Percentiles rank a stretch among this genome's conserved stretches.
Conservation (phyloP, 2,329 filamentous ascomycete species). For the Arthrobotrys megalospora region DNA sequence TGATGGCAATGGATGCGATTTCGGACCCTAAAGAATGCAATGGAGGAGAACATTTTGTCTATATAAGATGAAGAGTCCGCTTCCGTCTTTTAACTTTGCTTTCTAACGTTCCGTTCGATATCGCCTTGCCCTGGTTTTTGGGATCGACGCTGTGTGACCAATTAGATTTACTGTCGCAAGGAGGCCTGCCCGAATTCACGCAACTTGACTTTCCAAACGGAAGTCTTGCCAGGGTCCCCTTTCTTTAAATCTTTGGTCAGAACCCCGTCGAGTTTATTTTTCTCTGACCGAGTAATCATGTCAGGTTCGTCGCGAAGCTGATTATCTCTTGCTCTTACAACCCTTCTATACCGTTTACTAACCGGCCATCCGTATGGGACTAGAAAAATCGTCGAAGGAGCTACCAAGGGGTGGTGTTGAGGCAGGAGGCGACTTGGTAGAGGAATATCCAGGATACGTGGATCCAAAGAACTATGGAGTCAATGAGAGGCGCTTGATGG, state of each 20-base stretch:
- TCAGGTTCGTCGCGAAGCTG: constrained; percentile 47
- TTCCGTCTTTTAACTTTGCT: constrained; percentile 39
- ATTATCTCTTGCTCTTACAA: background rate
- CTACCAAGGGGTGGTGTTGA: constrained; percentile 45
- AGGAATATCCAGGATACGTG: constrained; percentile 55
- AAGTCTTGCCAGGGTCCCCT: constrained; percentile 51
- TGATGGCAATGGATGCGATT: constrained; percentile 19
- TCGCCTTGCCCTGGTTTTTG: constrained; percentile 57
- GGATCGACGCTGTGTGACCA: constrained; percentile 54
- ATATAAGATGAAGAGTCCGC: constrained; percentile 38
- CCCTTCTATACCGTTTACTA: background rate
- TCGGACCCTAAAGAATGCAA: constrained; percentile 6
- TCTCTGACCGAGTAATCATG: constrained; percentile 35
- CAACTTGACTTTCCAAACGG: constrained; percentile 48
- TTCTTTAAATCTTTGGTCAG: constrained; percentile 50
- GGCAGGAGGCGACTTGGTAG: constrained; percentile 44
- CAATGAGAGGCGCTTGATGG: constrained; percentile 75
- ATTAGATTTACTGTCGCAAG: constrained; percentile 54
- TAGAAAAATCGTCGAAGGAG: constrained; percentile 52
- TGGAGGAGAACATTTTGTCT: constrained; percentile 13
- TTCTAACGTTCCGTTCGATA: constrained; percentile 41
- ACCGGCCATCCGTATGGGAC: constrained; percentile 10
- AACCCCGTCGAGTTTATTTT: constrained; percentile 36
- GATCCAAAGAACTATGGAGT: constrained; percentile 53
- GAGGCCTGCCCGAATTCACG: constrained; percentile 38